A percentile compares a stretch with the other conserved stretches of the same genome.
Conservation (phyloP, 2,329 filamentous ascomycete genomes). For the Clarireedia monteithiana region DNA sequence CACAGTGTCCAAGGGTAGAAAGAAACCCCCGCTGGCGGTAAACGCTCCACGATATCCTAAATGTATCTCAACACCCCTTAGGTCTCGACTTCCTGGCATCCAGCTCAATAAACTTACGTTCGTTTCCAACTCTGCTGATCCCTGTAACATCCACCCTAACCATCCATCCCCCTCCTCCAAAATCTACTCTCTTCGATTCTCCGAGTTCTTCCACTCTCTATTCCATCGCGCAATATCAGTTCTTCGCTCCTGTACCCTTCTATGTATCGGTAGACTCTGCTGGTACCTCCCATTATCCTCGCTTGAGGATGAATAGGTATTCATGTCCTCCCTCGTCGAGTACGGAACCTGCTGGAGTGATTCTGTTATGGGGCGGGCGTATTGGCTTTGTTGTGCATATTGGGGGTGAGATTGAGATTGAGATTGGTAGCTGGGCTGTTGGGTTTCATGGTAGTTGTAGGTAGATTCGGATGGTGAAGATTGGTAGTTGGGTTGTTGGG, state of each 20-base stretch:
- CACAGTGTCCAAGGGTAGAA: no score
- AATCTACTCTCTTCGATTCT: no score
- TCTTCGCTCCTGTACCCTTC: background rate
- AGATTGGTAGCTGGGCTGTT: background rate
- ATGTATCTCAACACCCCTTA: no score
- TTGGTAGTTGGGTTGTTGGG: background rate
- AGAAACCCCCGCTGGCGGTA: no score
- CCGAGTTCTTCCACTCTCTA: conserved; percentile 7
- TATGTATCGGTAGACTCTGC: conserved; percentile 1
- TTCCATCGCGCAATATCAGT: conserved; percentile 11
- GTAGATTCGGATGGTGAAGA: no score
- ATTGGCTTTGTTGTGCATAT: background rate
- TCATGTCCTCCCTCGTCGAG: conserved; percentile 6
- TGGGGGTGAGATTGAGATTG: background rate
- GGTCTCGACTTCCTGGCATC: no score
- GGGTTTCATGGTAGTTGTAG: background rate
- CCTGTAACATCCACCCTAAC: no score
- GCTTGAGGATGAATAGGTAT: conserved; percentile 10
- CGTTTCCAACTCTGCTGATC: no score
- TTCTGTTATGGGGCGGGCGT: background rate
- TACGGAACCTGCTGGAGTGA: background rate
- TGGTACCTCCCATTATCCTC: conserved; percentile 12
- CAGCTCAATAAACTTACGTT: no score
- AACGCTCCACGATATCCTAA: no score
- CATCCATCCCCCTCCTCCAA: no score